A percentile compares a stretch with the other conserved stretches of the same genome.
Evolutionary conservation across 2,329 filamentous ascomycete genomes (phyloP).

Genomic region (Calonectria pauciramosa): DNA sequence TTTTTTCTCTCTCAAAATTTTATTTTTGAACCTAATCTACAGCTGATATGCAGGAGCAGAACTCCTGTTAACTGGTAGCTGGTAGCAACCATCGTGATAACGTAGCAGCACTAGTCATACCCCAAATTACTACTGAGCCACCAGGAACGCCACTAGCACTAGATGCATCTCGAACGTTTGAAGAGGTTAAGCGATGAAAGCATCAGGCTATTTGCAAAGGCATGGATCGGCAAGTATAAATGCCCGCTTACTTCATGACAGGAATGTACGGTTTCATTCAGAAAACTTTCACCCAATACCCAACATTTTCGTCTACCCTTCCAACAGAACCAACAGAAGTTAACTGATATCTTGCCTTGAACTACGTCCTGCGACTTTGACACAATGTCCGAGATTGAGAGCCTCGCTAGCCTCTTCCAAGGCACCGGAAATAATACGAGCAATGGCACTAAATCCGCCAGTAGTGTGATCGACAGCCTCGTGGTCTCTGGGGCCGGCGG

Average conservation of each 20-base stretch:
- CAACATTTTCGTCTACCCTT: background rate
- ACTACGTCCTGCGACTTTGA: background rate
- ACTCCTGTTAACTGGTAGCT: background rate
- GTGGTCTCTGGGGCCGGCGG: background rate
- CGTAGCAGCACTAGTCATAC: background rate
- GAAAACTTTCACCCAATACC: background rate
- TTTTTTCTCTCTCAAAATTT: too few species aligned
- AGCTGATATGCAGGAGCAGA: background rate
- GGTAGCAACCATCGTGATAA: background rate
- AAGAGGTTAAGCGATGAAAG: background rate
- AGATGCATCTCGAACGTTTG: background rate
- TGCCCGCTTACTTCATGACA: background rate
- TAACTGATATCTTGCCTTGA: background rate
- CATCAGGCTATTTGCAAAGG: background rate
- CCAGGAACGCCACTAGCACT: conserved; percentile 1
- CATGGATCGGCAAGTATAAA: background rate
- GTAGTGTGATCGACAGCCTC: background rate
- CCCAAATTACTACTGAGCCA: background rate
- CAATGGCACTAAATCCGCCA: background rate
- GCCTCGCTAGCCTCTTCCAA: background rate
- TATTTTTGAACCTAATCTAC: too few species aligned
- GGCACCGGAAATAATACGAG: background rate
- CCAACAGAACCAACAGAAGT: background rate
- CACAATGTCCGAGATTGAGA: background rate
- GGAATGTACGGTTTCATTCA: background rate